Base-by-base conservation (phyloP, 2,329 filamentous ascomycete genomes). In the Herpotrichia juniperi region DNA sequence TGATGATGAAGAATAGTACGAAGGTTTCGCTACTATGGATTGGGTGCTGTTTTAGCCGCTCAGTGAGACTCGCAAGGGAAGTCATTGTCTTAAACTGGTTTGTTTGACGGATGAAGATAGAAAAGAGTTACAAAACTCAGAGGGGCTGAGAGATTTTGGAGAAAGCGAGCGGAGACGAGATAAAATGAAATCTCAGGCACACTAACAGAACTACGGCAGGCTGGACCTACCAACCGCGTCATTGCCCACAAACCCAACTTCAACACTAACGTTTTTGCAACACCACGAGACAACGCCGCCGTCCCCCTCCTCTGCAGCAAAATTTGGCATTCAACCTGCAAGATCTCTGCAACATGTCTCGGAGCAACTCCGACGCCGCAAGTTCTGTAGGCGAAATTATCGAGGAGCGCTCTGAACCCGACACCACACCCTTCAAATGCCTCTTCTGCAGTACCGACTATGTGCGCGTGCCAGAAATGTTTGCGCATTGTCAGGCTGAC, bases 381-480 rank as follows among this genome's bases (percentile, higher is more conserved):
- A 71, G 68, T 62, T 72, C 69, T 4, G 62, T 62, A 1, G 69
- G 69, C 37, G 66, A 63, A 58, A 71, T 72, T 26, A 52, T 70
- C 34, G 69, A 72, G 46, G 69, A 71, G 37, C 61, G 56, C 48
- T 71, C 68, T 56, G 69, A 72, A 57, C 64, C 68, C 11, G 69
- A 72, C 55, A 67, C 64, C 34, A 68, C 67, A 22, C 65, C 52
- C 7, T 72, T 72, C 65, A 69, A 71, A 51, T 71, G 68, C 46
- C 56, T 72, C 28, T 72, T 72, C 47, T 72, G 68, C 53, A 62
- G 68, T n/a, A 54, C 66, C 51, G 63, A 69, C 56, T 71, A 57
- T 48, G 58, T 52, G 46, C 57, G 61, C 3, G 63, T 69, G 2
- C 40, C 57, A 8, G 65, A 67, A 0, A 66, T 72, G 66, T 57